These are phyloP conservation scores for Albatrellus ellisii DNA, from an alignment of 768 basidiomycete genomes.

Conservation along the genomic window DNA sequence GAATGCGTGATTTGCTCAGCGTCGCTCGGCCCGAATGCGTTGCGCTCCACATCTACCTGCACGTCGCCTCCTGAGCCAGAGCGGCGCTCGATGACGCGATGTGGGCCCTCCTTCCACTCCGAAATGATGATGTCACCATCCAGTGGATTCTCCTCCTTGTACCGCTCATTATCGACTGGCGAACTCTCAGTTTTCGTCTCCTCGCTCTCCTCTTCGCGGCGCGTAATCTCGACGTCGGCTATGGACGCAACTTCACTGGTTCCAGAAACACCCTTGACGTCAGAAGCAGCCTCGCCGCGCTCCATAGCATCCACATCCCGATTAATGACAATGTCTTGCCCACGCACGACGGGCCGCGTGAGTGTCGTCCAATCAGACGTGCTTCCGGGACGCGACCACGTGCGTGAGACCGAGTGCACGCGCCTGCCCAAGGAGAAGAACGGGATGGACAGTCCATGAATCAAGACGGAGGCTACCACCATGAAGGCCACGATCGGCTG, in stretches of 20 bases:
- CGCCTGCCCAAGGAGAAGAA: slow-evolving; percentile 86
- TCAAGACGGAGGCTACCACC: slow-evolving; percentile 82
- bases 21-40: slow-evolving; percentile 20
- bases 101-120: slow-evolving; percentile 65
- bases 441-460: slow-evolving; percentile 87
- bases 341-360: slow-evolving; percentile 54
- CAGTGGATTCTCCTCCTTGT: slow-evolving; percentile 24
- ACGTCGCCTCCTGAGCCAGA: slow-evolving; percentile 55
- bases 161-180: background rate
- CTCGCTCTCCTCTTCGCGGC: slow-evolving; percentile 14
- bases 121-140: slow-evolving; percentile 29
- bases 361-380: slow-evolving; percentile 79
- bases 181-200: slow-evolving; percentile 5
- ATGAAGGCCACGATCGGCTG: slow-evolving; percentile 93
- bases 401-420: slow-evolving; percentile 84
- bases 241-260: slow-evolving; percentile 9
- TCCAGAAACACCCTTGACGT: slow-evolving; percentile 9
- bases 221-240: slow-evolving; percentile 9
- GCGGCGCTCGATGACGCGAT: slow-evolving; percentile 51
- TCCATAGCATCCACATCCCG: slow-evolving; percentile 50
- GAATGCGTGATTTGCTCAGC: slow-evolving; percentile 17
- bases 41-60: slow-evolving; percentile 22
- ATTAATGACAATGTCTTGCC: slow-evolving; percentile 77
- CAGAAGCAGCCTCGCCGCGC: slow-evolving; percentile 24
- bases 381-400: slow-evolving; percentile 52